Base-by-base conservation (phyloP, 768 basidiomycete genomes). In the Pholiota molesta region DNA sequence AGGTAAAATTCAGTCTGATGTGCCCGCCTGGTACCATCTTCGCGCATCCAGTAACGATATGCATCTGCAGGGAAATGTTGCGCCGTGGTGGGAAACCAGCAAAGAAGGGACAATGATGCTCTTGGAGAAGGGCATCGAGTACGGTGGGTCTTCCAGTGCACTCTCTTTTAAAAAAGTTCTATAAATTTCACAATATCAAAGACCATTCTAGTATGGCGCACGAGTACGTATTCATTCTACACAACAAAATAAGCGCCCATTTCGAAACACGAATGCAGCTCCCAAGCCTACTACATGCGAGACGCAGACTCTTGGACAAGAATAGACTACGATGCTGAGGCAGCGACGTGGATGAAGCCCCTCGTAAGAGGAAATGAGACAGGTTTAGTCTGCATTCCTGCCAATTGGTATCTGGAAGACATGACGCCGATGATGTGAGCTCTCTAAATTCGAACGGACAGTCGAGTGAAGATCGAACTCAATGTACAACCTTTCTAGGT, bases 61-160 rank as follows among this genome's bases (percentile, higher is more conserved):
- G 35, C 1, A 3, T 16, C 1, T 37, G 9, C 58, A 78, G 74
- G 87, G 86, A 39, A 84, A 82, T 53, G 88, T 90, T 35, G 90
- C 89, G 0, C 90, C 89, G 0, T 92, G 90, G 89, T 92, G 90
- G 90, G 91, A 92, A 70, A 84, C 84, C 2, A 87, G 84, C 72
- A 86, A 83, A 63, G 88, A 89, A 70, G 86, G 86, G 3, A 85
- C 84, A 0, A 73, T 83, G 16, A 76, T 92, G 26, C 74, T 92
- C 23, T 79, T 90, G 21, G 86, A 88, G 35, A 86, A 87, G 63
- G 91, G 91, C 0, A 88, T 92, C 52, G 82, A 89, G 77, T 92
- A 92, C 68, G 89, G 87, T 87, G 61, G 52, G 75, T 56, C 7
- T 37, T 37, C 14, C 35, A 3, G 10, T 37, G 19, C 31, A 16